Conservation (phyloP, 75 land plant genomes). For the Cunninghamia lanceolata region DNA sequence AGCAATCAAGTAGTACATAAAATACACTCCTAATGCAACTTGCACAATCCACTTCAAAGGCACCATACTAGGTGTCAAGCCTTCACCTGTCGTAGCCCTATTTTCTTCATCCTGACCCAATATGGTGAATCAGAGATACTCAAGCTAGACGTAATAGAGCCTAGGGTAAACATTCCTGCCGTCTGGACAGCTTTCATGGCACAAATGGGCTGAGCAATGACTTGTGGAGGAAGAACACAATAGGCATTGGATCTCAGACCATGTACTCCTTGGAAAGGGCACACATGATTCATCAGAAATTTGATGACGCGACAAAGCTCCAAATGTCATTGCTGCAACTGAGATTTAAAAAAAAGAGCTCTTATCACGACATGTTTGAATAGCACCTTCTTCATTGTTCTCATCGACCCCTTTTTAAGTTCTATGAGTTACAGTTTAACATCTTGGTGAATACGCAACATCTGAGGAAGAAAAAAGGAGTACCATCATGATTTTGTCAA, state of each 20-base stretch:
- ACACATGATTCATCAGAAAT: not conserved
- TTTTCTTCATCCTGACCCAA: slow-evolving; percentile 72
- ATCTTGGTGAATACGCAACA: too few relatives aligned
- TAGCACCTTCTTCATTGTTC: too few relatives aligned
- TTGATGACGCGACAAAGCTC: not conserved
- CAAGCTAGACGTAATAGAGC: slow-evolving; percentile 71
- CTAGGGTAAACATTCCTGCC: slow-evolving; percentile 74
- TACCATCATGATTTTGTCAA: not conserved
- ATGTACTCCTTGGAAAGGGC: too few relatives aligned
- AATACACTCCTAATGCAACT: slow-evolving; percentile 38
- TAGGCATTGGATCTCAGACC: too few relatives aligned
- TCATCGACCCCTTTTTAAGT: not conserved
- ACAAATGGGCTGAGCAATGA: slow-evolving; percentile 34
- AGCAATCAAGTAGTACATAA: slow-evolving; percentile 47
- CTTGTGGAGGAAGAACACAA: too few relatives aligned
- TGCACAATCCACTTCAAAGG: slow-evolving; percentile 48
- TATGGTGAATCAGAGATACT: slow-evolving; percentile 45
- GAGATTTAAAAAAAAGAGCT: not conserved
- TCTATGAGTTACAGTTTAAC: not conserved
- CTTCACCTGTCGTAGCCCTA: slow-evolving; percentile 32
- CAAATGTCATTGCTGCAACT: not conserved
- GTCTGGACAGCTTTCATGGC: slow-evolving; percentile 64
- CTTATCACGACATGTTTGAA: too few relatives aligned
- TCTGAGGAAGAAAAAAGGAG: not conserved
- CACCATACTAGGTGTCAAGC: slow-evolving; percentile 41